phyloP scores from a whole-genome alignment of 441 rosid species.

The Kokia cookei region DNA sequence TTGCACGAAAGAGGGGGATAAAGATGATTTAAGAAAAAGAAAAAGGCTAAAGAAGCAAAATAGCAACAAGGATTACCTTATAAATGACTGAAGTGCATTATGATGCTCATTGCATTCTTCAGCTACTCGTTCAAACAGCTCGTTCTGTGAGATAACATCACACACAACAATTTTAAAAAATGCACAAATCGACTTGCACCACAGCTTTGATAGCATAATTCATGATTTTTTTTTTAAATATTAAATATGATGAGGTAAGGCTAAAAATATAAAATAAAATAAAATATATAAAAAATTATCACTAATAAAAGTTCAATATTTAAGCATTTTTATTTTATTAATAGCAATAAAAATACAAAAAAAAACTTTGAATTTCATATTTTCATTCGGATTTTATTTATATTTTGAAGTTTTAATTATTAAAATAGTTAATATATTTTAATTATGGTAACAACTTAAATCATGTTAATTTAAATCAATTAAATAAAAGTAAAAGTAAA shows the following conservation, averaged over 20 bases:
- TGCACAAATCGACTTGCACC: not conserved
- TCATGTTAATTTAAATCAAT: no score
- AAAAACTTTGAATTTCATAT: no score
- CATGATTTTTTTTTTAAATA: not conserved
- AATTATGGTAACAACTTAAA: no score
- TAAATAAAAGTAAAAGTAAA: no score
- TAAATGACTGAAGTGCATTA: constrained; percentile 61
- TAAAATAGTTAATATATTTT: no score
- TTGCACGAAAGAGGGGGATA: not conserved
- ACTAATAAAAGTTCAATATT: no score
- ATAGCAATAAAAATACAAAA: no score
- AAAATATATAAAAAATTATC: no score
- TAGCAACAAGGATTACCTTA: constrained; percentile 35
- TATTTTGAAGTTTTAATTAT: no score
- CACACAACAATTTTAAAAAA: not conserved
- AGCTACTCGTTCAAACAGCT: constrained; percentile 58
- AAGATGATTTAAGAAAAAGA: not conserved
- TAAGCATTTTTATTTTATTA: no score
- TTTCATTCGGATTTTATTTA: no score
- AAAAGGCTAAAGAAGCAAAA: not conserved
- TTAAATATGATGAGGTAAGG: not conserved
- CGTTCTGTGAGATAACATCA: constrained; percentile 39
- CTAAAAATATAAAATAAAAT: not conserved
- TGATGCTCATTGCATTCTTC: constrained; percentile 74
- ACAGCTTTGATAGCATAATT: not conserved